Evolutionary conservation across 495 filamentous ascomycete species (phyloP).

Genomic region (Alectoria sarmentosa): DNA sequence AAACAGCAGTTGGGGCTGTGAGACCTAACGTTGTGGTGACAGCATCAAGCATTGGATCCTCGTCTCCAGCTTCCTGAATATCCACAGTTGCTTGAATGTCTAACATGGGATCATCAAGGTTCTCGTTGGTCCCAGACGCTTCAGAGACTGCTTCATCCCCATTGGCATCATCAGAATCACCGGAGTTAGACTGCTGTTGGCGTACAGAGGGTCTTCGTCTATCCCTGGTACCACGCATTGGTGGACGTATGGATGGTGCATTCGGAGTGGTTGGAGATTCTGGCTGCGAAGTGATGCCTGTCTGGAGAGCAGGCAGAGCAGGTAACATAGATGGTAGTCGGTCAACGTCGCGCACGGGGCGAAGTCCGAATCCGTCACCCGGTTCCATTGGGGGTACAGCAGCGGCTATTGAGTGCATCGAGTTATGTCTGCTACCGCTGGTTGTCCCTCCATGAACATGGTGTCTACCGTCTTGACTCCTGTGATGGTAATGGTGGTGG

Average conservation of each 20-base stretch:
- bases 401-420: constrained; percentile 59
- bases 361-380: constrained; percentile 64
- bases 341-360: constrained; percentile 79
- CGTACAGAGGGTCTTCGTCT: constrained; percentile 69
- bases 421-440: constrained; percentile 42
- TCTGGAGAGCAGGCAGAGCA: constrained; percentile 67
- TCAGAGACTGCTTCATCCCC: constrained; percentile 61
- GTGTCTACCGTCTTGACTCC: constrained; percentile 54
- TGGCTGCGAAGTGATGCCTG: constrained; percentile 75
- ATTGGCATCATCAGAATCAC: constrained; percentile 81
- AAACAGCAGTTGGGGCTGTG: constrained; percentile 61
- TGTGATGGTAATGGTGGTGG: constrained; percentile 52
- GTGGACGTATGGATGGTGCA: constrained; percentile 51
- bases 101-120: constrained; percentile 60
- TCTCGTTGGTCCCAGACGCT: constrained; percentile 53
- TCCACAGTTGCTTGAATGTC: constrained; percentile 74
- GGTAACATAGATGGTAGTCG: constrained; percentile 50
- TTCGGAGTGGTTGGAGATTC: constrained; percentile 89
- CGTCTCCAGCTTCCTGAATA: constrained; percentile 69
- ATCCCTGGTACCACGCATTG: constrained; percentile 35
- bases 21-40: constrained; percentile 68
- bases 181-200: constrained; percentile 79
- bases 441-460: constrained; percentile 24
- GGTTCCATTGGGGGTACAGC: constrained; percentile 67
- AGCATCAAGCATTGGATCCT: constrained; percentile 67